Evolutionary conservation across 495 filamentous ascomycete genomes (phyloP).

Genomic region (Penicillium arizonense): DNA sequence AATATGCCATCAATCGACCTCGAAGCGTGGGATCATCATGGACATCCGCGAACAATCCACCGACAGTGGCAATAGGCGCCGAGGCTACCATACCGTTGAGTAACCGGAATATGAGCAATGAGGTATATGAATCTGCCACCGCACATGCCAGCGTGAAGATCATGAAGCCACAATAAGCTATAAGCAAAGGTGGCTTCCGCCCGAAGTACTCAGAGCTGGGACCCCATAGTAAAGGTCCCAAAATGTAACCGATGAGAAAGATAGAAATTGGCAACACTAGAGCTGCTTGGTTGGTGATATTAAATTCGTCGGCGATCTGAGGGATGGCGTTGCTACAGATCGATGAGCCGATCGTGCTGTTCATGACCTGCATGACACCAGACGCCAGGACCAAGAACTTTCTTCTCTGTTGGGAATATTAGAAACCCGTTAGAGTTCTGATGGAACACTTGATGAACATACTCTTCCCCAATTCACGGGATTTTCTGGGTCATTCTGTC

Average conservation of each 20-base stretch:
- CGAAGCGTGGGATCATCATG: slow-evolving; percentile 56
- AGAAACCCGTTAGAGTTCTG: not conserved
- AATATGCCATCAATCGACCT: slow-evolving; percentile 67
- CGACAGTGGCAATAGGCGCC: slow-evolving; percentile 65
- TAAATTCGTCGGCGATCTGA: slow-evolving; percentile 56
- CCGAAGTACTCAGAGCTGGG: slow-evolving; percentile 71
- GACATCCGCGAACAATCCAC: slow-evolving; percentile 71
- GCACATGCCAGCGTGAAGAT: slow-evolving; percentile 69
- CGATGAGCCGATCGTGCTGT: slow-evolving; percentile 70
- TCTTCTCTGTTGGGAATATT: slow-evolving; percentile 33
- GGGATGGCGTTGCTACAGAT: slow-evolving; percentile 63
- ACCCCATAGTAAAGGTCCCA: slow-evolving; percentile 63
- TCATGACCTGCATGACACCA: slow-evolving; percentile 64
- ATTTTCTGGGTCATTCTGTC: slow-evolving; percentile 62
- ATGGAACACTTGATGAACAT: not conserved
- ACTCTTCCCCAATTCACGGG: slow-evolving; percentile 59
- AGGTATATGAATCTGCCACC: slow-evolving; percentile 60
- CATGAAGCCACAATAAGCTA: slow-evolving; percentile 60
- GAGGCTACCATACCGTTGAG: slow-evolving; percentile 63
- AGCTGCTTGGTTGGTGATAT: slow-evolving; percentile 52
- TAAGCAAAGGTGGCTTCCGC: slow-evolving; percentile 55
- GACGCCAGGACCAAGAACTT: slow-evolving; percentile 57
- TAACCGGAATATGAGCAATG: slow-evolving; percentile 65
- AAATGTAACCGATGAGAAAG: slow-evolving; percentile 66
- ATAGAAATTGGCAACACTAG: slow-evolving; percentile 74